Evolutionary conservation across 1,284 basidiomycete genomes (phyloP), one percentile per base, ranked within the genome.

Genomic region (Blastosporella zonata): DNA sequence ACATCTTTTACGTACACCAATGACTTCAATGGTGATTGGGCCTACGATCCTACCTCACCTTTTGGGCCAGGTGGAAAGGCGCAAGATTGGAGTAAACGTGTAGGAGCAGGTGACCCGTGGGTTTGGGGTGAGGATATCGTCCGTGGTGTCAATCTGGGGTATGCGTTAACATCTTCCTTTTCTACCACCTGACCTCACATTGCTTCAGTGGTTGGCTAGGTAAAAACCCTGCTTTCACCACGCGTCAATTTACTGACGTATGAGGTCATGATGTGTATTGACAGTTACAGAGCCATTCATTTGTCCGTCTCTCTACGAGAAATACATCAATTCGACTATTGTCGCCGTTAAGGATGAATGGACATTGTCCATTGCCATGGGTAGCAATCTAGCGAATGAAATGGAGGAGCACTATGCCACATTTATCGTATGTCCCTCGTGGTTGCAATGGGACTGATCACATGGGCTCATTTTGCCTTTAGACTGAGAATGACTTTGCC

Each of bases 341-440:
- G 58, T 88, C 4, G 67, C 85, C 40, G 92, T 88, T 3, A 68
- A 86, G 39, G 93, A 95, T 62, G 92, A 95, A 67, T 95, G 87
- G 84, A 86, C 87, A 1, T 72, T 95, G 36, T 84, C 77, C 23
- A 57, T 73, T 48, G 77, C 78, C 47, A 87, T 93, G 82, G 63
- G 74, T 44, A 65, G 64, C 22, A 73, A 80, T 51, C 71, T 79
- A 18, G 72, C 77, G 2, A 67, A 65, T 36, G 83, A 83, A 62
- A 78, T 91, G 67, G 88, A 89, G 59, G 69, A 87, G 27, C 92
- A 95, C 66, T 95, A 94, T 67, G 78, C 81, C 49, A 88, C 89
- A 7, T 91, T 91, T 65, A 83, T 91, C 52, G 87, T 89, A 17
- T 18, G 33, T 31, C 7, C 13, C 12, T 55, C 45, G 65, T 59